Evolutionary conservation across 148 eudicot species (phyloP).

Genomic region (Selenicereus undatus): DNA sequence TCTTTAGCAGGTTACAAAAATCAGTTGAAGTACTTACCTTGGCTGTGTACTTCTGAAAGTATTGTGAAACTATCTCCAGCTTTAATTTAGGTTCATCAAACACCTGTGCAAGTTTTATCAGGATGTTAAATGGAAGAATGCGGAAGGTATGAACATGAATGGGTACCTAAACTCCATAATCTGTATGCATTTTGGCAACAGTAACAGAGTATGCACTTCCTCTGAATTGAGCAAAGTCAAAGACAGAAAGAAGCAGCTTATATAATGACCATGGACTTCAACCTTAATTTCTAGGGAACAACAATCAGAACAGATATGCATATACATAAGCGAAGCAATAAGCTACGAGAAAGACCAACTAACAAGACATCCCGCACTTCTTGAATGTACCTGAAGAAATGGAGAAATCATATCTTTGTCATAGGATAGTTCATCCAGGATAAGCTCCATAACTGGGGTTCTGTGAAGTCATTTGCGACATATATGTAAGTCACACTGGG

Average conservation of each 20-base stretch:
- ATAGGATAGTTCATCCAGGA: slow-evolving; percentile 77
- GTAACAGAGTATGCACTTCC: not conserved
- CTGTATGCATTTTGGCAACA: not conserved
- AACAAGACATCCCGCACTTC: not conserved
- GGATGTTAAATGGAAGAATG: slow-evolving; percentile 8
- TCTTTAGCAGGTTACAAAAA: not conserved
- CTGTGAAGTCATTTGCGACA: slow-evolving; percentile 30
- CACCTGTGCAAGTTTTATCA: slow-evolving; percentile 44
- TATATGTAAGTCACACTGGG: not conserved
- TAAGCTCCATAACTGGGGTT: slow-evolving; percentile 59
- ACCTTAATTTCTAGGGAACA: not conserved
- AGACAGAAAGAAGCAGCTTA: not conserved
- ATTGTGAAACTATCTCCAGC: slow-evolving; percentile 67
- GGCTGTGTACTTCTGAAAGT: slow-evolving; percentile 66
- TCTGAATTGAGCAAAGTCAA: not conserved
- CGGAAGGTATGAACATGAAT: not conserved
- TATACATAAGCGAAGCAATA: not conserved
- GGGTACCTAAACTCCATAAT: not conserved
- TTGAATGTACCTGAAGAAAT: slow-evolving; percentile 63
- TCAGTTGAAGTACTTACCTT: slow-evolving; percentile 44
- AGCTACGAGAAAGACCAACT: not conserved
- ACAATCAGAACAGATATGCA: not conserved
- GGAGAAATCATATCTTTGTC: slow-evolving; percentile 47
- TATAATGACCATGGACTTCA: not conserved
- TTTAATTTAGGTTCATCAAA: slow-evolving; percentile 67